Evolutionary conservation across 257 asterid species (phyloP), one percentile per base, ranked within the genome.

Genomic region (Capsicum chinense): DNA sequence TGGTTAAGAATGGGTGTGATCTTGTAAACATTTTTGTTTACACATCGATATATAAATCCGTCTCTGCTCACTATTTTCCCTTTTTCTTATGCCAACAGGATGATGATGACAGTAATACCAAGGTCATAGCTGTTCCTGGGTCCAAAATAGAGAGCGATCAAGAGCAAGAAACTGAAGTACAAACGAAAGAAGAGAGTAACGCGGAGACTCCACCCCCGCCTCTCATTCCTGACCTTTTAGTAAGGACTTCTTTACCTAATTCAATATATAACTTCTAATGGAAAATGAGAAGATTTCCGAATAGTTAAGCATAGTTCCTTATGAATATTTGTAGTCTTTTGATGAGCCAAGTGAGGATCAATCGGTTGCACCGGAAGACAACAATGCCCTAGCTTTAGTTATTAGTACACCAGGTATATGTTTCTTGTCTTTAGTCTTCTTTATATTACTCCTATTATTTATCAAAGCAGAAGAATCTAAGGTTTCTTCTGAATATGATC

Each of bases 181-280:
- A 86, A 62, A 85, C 26, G 5, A 74, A 82, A 68, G 68, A 92
- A 67, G 63, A 84, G 11, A 86, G 83, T 10, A 83, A 89, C 56
- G 62, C 7, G 19, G 84, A 85, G 50, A 86, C 86, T 67, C 70
- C 84, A 64, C 88, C 86, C 71, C 87, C 90, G 1, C 89, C 87
- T 14, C 87, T 87, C 57, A 87, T 92, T 80, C 90, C 93, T 74
- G 98, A 93, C 88, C 91, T 91, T 54, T 73, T 93, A 94, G 98
- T 93, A 88, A 63, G 81, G 33, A 17, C 68, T 59, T 84, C 86
- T 54, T 80, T 64, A 84, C 79, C 16, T 64, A 35, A 59, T 66
- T 13, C 16, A 56, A 78, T 17, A 14, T 56, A 5, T 56, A 67
- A 67, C 0, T 17, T 19, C 17, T 62, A 69, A 64, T 42, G 62